Evolutionary conservation across 805 yeast genomes (phyloP), one percentile per base, ranked within the genome.

Genomic region (Vanderwaltozyma tropicalis): DNA sequence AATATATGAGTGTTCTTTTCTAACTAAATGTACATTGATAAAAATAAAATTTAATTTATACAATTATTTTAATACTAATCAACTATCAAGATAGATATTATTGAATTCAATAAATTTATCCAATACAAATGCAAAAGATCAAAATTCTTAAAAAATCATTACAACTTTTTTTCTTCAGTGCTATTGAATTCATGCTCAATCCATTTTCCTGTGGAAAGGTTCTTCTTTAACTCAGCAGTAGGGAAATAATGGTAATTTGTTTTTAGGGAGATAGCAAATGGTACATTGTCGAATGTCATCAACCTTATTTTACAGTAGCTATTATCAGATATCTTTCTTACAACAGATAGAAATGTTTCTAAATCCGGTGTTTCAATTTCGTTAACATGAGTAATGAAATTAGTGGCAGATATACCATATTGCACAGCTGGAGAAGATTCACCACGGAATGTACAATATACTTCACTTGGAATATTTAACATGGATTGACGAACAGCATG

Each of bases 181-280:
- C 60, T 58, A 45, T 65, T 64, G 44, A 69, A 67, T 39, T 73
- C 76, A 31, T 67, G 62, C 46, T 72, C 76, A 31, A 66, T 59
- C 82, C 83, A 76, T 46, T 71, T 68, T 10, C 69, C 69, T 6
- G 65, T 59, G 5, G 57, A 63, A 2, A 46, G 47, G 37, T 71
- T 67, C 49, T 72, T 75, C 47, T 66, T 70, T 42, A 78, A 53
- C 53, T 78, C 82, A 10, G 71, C 68, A 3, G 87, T 80, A 32
- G 86, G 85, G 66, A 85, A 87, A 55, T 87, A 87, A 53, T 87
- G 96, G 53, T 84, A 82, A 57, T 84, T 85, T 1, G 94, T 84
- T 62, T 85, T 84, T 48, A 87, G 60, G 1, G 95, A 80, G 34
- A 80, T 77, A 1, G 96, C 96, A 49, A 79, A 74, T 16, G 95